Base-by-base conservation (phyloP, 306 rosid genomes). In the Casuarina cunninghamiana region DNA sequence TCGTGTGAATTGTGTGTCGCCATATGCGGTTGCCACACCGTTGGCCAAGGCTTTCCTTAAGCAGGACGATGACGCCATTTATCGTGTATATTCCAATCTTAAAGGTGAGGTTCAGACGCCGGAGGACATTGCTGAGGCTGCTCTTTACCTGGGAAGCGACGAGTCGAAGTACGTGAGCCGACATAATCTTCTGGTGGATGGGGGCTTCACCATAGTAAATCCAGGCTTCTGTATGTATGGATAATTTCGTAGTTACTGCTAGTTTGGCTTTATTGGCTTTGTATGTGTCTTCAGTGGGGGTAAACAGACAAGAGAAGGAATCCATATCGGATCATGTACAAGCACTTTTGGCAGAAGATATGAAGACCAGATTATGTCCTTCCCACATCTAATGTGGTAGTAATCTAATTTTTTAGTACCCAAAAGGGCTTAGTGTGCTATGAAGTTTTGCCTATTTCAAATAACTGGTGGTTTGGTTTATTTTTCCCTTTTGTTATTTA, bases 131-230 rank as follows among this genome's bases (percentile, higher is more conserved):
- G 94, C 87, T 5, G 83, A 90, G 55, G 90, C 91, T 73, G 91
- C 74, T 15, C 78, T 88, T 5, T 90, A 80, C 65, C 58, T 90
- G 65, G 95, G 17, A 3, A 79, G 89, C 53, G 88, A 90, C 53
- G 82, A 80, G 7, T 83, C 95, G 7, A 83, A 83, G 73, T 88
- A 69, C 41, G 90, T 90, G 1, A 85, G 87, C 74, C 89, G 96
- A 0, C 89, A 79, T 53, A 63, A 90, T 55, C 80, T 88, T 6
- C 15, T 86, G 41, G 39, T 90, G 0, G 89, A 88, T 73, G 95
- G 92, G 67, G 92, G 91, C 26, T 88, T 66, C 6, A 73, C 75
- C 0, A 51, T 77, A 2, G 57, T 53, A 0, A 79, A 81, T 11
- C 3, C 74, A 35, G 61, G 80, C 3, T 67, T 85, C 49, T 66